These are phyloP conservation scores for Carex arenaria DNA, from an alignment of 202 grass and related monocot species.

Conservation along the genomic window DNA sequence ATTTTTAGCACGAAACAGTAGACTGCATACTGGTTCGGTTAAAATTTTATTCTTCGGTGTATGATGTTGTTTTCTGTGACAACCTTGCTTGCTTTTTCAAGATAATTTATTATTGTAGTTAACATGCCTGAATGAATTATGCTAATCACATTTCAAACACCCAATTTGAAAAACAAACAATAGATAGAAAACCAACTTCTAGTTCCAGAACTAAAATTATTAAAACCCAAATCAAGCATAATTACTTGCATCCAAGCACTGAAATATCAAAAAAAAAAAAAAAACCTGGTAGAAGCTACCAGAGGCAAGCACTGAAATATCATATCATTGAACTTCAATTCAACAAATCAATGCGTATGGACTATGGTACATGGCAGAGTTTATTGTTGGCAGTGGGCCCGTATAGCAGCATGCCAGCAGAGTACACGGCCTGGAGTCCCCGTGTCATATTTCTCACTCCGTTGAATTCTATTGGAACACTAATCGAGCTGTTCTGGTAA, in stretches of 20 bases:
- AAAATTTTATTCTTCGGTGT: neutral
- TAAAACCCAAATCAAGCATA: neutral
- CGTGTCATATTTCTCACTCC: neutral
- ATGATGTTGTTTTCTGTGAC: neutral
- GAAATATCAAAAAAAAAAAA: neutral
- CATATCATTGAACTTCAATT: neutral
- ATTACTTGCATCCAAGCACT: neutral
- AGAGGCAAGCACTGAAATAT: neutral
- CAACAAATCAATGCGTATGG: neutral
- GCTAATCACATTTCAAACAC: neutral
- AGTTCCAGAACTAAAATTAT: neutral
- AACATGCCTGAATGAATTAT: neutral
- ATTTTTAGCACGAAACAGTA: neutral
- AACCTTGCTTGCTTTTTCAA: neutral
- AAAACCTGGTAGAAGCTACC: too few species aligned
- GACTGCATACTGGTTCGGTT: neutral
- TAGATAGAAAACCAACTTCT: neutral
- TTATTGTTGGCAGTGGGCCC: neutral
- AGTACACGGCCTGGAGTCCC: neutral
- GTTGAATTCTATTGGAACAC: neutral
- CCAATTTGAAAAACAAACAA: neutral
- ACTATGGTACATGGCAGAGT: constrained; percentile 10
- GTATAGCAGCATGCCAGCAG: neutral
- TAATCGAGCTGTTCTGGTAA: constrained; percentile 32
- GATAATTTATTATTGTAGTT: neutral